Base-by-base conservation (phyloP, 2,329 filamentous ascomycete species). In the Neofusicoccum parvum region DNA sequence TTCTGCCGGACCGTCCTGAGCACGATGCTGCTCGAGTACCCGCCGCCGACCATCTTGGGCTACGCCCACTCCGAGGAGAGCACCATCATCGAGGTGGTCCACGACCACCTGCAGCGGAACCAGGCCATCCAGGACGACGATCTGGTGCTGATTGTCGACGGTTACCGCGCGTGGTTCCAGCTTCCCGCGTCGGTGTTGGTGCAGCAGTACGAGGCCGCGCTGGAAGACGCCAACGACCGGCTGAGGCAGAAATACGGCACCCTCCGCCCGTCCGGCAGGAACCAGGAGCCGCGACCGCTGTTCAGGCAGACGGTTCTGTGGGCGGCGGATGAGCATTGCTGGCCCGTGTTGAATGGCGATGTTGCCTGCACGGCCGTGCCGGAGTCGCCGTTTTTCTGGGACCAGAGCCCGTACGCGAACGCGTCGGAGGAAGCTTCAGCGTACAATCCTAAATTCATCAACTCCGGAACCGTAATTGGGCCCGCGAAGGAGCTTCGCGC, bases 81-180 rank as follows among this genome's bases (percentile, higher is more conserved):
- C 48, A 81, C 79, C 64, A 73, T 86, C 15, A 74, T 76, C 7
- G 63, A 49, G 15, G 48, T 48, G 23, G 79, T 83, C 36, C 74
- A 82, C 64, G 74, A 80, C 9, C 86, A 84, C 65, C 74, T 88
- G 34, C 77, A 79, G 12, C 41, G 17, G 4, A 78, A 80, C 56
- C 78, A 76, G 36, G 80, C 80, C n/a, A 79, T 85, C 17, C 77
- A 80, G 27, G 81, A 88, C 65, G 80, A 86, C 20, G 89, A 91
- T 72, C 75, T 92, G 34, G 82, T 90, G 7, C 76, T 90, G 65
- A 80, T 90, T 53, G 81, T 88, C 5, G 88, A 91, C 72, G 87
- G 85, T 1, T 83, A 86, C 72, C 87, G 90, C 66, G 81, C 87
- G 1, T 87, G 87, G 78, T 86, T 90, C 66, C 89, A 91, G 73